Base-by-base conservation (phyloP, 495 filamentous ascomycete species). In the Penicillium herquei region DNA sequence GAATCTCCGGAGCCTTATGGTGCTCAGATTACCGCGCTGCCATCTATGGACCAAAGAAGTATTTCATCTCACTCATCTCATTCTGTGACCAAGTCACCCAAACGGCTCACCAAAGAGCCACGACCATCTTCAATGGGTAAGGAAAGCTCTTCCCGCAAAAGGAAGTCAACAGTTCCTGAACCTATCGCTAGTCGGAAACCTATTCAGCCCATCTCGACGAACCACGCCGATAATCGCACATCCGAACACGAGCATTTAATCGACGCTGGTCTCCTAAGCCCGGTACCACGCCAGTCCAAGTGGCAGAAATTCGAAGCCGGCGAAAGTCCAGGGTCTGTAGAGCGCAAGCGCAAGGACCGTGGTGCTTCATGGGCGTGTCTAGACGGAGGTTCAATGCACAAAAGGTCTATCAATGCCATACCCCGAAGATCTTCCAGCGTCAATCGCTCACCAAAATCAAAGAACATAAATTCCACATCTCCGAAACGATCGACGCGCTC, bases 311-410 rank as follows among this genome's bases (percentile, higher is more conserved):
- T 62, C 43, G 63, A 65, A 35, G 65, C 58, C 39, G 63, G 63
- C 52, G 70, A 75, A 31, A 77, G 74, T 48, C 74, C 74, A 7
- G 74, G 72, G 17, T 74, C 74, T 0, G 68, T 71, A 3, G 70
- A 73, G 35, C 68, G 70, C 40, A 70, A 66, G 30, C 55, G 57
- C 18, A 41, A 21, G 5, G 52, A 63, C 37, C 43, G 58, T 33
- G 55, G 13, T 0, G 44, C 49, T 8, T 49, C 55, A 1, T 10
- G 2, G 34, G 56, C 59, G 6, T 52, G 55, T 21, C 46, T 62
- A 47, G 51, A 63, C n/a, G 43, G 52, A 16, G 53, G 43, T 47
- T 39, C 45, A n/a, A 47, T 45, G 37, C 56, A 37, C 31, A 57
- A 44, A 63, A 61, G 50, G 51, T 68, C 63, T 13, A 49, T 55